Conservation (phyloP, 148 eudicot genomes). For the Chenopodium suecicum region DNA sequence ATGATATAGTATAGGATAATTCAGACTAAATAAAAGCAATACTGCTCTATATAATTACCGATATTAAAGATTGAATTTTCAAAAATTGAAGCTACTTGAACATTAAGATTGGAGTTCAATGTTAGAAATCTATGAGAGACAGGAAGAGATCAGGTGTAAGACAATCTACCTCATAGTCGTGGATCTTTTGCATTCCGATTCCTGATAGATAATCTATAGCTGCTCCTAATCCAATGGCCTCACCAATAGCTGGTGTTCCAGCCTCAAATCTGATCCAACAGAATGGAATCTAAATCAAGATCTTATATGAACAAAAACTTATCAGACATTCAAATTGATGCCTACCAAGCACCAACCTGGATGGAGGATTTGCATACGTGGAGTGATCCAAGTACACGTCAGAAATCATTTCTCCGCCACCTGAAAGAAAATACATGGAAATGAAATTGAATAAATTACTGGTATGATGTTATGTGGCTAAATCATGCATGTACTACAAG, state of each 20-base stretch:
- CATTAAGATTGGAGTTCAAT: neutral
- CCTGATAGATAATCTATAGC: conserved; percentile 88
- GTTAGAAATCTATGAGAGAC: neutral
- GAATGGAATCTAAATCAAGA: neutral
- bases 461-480: no score
- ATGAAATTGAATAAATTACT: no score
- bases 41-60: no score
- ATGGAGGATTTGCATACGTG: conserved; percentile 96
- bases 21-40: neutral
- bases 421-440: conserved; percentile 30
- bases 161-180: conserved; percentile 76
- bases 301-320: neutral
- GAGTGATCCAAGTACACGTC: conserved; percentile 91
- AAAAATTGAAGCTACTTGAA: neutral
- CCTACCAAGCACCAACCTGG: conserved; percentile 63
- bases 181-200: conserved; percentile 95
- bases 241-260: conserved; percentile 97
- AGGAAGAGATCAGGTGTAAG: conserved; percentile 1
- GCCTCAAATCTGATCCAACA: conserved; percentile 79
- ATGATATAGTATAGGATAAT: neutral
- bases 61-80: neutral
- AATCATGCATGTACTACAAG: no score
- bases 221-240: conserved; percentile 93
- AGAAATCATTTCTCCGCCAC: conserved; percentile 98
- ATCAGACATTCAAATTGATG: neutral